Conservation (phyloP, 768 basidiomycete species). For the Gymnopilus junonius region DNA sequence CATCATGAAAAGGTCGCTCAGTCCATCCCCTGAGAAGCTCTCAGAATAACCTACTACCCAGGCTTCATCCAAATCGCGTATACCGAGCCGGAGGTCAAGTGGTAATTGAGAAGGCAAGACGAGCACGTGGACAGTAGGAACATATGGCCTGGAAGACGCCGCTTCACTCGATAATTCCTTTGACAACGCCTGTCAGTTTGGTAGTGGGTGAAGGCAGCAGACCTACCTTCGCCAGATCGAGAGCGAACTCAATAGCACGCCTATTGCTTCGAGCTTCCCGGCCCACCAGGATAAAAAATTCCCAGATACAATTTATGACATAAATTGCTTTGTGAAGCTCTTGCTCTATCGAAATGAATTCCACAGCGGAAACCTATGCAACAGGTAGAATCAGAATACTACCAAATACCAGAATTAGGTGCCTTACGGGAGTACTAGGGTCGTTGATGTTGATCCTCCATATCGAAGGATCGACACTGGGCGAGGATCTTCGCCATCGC, state of each 20-base stretch:
- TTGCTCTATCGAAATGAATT: constrained; percentile 45
- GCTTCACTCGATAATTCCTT: constrained; percentile 59
- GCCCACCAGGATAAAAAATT: constrained; percentile 78
- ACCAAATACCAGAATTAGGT: neutral
- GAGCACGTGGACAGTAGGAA: constrained; percentile 74
- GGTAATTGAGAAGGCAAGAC: constrained; percentile 78
- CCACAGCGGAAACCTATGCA: constrained; percentile 51
- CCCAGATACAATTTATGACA: constrained; percentile 78
- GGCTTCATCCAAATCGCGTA: constrained; percentile 72
- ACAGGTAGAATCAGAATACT: neutral
- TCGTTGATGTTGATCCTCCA: constrained; percentile 59
- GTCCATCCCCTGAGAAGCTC: constrained; percentile 5
- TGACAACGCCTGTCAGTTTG: neutral
- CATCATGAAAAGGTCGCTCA: constrained; percentile 11
- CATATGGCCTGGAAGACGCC: constrained; percentile 65
- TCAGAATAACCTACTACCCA: constrained; percentile 49
- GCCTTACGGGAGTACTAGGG: constrained; percentile 43
- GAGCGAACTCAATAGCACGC: constrained; percentile 62
- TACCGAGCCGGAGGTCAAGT: constrained; percentile 64
- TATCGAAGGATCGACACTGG: constrained; percentile 49
- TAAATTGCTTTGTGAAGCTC: constrained; percentile 53
- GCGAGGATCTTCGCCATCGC: constrained; percentile 64
- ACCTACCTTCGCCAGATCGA: constrained; percentile 60
- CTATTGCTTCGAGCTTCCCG: constrained; percentile 63
- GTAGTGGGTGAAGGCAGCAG: too few species aligned